Percentiles rank a stretch among this genome's conserved stretches.
These are phyloP conservation scores for Calonectria leucothoes DNA, from an alignment of 2,329 filamentous ascomycete genomes.

Conservation along the genomic window DNA sequence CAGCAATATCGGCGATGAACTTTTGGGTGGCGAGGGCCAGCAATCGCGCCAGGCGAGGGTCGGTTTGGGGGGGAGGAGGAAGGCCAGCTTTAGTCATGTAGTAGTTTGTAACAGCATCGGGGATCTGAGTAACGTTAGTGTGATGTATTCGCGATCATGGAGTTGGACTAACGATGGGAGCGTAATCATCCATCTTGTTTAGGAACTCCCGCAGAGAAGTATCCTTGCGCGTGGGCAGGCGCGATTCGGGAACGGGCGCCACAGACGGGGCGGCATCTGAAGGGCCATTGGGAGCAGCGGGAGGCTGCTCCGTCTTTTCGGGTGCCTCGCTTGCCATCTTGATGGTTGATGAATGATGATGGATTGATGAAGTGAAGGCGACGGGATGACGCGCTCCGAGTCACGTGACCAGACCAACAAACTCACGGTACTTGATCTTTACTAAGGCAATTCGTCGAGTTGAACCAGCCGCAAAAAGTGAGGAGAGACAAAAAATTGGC, in stretches of 20 bases:
- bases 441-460: neutral
- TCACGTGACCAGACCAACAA: constrained; percentile 36
- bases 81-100: constrained; percentile 97
- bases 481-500: neutral
- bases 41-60: constrained; percentile 89
- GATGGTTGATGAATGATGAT: constrained; percentile 29
- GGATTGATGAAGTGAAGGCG: constrained; percentile 24
- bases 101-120: constrained; percentile 96
- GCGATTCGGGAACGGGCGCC: constrained; percentile 66
- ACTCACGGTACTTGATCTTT: neutral
- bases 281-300: constrained; percentile 43
- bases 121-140: constrained; percentile 73
- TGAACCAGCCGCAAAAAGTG: neutral
- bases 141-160: neutral
- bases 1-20: constrained; percentile 97
- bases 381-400: constrained; percentile 16
- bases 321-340: constrained; percentile 51
- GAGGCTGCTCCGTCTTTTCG: constrained; percentile 46
- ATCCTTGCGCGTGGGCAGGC: constrained; percentile 87
- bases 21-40: constrained; percentile 98
- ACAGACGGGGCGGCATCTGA: constrained; percentile 53
- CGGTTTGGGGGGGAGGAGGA: constrained; percentile 90
- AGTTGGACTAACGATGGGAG: constrained; percentile 82
- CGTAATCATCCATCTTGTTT: constrained; percentile 97
- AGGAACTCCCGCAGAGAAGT: constrained; percentile 92